Conservation (phyloP, 1,284 basidiomycete species). For the Bondarzewia mesenterica region DNA sequence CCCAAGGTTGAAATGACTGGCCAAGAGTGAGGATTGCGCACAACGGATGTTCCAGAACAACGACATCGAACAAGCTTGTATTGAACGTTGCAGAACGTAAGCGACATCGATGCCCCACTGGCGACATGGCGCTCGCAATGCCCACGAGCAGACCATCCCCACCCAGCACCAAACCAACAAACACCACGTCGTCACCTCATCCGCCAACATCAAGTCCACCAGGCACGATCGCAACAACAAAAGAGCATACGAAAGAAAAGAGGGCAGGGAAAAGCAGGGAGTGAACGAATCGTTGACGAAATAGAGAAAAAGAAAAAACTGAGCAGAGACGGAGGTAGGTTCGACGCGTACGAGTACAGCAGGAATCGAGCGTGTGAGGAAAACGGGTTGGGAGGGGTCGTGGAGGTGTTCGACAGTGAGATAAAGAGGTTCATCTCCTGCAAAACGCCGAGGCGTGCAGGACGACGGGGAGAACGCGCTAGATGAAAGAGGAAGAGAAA, state of each 20-base stretch:
- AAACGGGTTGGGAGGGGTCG: not conserved
- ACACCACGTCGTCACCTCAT: not conserved
- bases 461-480: not conserved
- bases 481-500: not conserved
- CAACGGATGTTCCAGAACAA: not conserved
- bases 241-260: not conserved
- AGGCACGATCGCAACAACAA: not conserved
- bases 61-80: not conserved
- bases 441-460: not conserved
- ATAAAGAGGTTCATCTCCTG: not conserved
- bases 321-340: too few relatives aligned
- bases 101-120: not conserved
- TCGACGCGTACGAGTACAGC: too few relatives aligned
- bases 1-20: too few relatives aligned
- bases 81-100: not conserved
- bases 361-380: too few relatives aligned
- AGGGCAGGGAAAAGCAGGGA: not conserved
- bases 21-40: too few relatives aligned
- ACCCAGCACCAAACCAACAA: not conserved
- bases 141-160: not conserved
- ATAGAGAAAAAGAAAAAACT: not conserved
- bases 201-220: not conserved
- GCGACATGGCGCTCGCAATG: not conserved
- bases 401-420: not conserved
- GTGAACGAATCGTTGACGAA: not conserved